Evolutionary conservation across 164 flowering plant genomes (phyloP).

Genomic region (Warburgia ugandensis): DNA sequence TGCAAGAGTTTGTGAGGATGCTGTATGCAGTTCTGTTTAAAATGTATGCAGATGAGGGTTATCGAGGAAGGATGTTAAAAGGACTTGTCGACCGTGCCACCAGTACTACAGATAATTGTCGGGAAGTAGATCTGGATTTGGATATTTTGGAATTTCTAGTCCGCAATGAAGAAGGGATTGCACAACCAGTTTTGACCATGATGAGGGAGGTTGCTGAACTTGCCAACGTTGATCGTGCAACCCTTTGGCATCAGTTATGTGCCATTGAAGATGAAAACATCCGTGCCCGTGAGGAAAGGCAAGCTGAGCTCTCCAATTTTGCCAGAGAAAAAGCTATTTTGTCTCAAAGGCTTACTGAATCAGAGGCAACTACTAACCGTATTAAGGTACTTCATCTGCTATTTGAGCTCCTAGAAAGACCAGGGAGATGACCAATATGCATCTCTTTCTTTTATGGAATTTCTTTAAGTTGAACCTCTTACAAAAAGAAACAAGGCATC

Average conservation of each 20-base stretch:
- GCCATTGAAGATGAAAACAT: constrained; percentile 81
- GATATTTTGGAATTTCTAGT: constrained; percentile 55
- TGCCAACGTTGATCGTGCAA: constrained; percentile 89
- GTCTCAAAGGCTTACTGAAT: constrained; percentile 68
- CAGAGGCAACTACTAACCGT: constrained; percentile 65
- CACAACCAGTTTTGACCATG: constrained; percentile 77
- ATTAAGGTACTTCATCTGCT: constrained; percentile 60
- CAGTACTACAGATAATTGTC: constrained; percentile 48
- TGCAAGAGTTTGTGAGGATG: constrained; percentile 69
- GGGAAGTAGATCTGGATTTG: constrained; percentile 66
- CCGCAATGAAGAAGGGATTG: constrained; percentile 49
- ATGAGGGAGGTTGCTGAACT: constrained; percentile 91
- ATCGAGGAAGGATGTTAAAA: constrained; percentile 69
- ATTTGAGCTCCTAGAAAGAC: too few species aligned
- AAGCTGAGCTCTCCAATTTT: constrained; percentile 50
- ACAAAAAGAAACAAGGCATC: too few species aligned
- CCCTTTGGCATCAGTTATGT: constrained; percentile 95
- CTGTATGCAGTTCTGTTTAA: constrained; percentile 73
- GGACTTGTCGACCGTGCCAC: constrained; percentile 83
- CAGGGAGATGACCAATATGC: too few species aligned
- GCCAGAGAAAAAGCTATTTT: constrained; percentile 56
- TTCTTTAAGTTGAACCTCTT: constrained; percentile 4
- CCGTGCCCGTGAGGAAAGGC: constrained; percentile 67
- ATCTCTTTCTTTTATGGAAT: not conserved
- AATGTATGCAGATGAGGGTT: constrained; percentile 67